phyloP scores from a whole-genome alignment of 192 early-diverging fungal species.

The Coemansia biformis region DNA sequence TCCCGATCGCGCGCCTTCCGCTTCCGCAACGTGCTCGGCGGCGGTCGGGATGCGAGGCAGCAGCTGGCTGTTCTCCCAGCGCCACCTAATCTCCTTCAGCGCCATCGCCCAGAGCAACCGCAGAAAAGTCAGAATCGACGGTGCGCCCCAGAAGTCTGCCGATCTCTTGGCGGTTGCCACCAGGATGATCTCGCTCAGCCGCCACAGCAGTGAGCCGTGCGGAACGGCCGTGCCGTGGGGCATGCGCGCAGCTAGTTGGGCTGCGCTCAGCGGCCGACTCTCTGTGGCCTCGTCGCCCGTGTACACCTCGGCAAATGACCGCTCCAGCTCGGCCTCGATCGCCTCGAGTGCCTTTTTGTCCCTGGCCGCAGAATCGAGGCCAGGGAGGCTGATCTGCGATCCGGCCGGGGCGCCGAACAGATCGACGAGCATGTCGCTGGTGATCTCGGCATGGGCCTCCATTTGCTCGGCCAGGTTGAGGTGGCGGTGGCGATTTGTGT shows the following conservation, averaged over 20 bases:
- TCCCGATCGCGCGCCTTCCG: slow-evolving; percentile 7
- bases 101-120: slow-evolving; percentile 65
- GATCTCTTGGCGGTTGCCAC: slow-evolving; percentile 38
- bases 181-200: slow-evolving; percentile 38
- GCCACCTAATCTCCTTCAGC: slow-evolving; percentile 55
- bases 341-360: slow-evolving; percentile 5
- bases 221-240: slow-evolving; percentile 42
- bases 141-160: slow-evolving; percentile 46
- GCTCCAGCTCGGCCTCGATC: slow-evolving; percentile 9
- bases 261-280: slow-evolving; percentile 10
- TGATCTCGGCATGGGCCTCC: slow-evolving; percentile 38
- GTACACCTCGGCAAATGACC: slow-evolving; percentile 24
- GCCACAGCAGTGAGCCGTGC: slow-evolving; percentile 42
- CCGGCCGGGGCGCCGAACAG: slow-evolving; percentile 27
- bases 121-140: slow-evolving; percentile 59
- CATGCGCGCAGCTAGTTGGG: slow-evolving; percentile 34
- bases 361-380: slow-evolving; percentile 4
- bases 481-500: slow-evolving; percentile 25
- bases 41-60: slow-evolving; percentile 52
- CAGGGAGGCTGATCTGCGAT: slow-evolving; percentile 20
- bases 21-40: slow-evolving; percentile 13
- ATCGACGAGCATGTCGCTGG: slow-evolving; percentile 43
- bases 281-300: not conserved
- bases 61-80: slow-evolving; percentile 57
- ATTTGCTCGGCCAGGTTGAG: slow-evolving; percentile 36